These are phyloP conservation scores for Globisporangium paddicum DNA, from an alignment of 352 stramenopile species.

Conservation along the genomic window DNA sequence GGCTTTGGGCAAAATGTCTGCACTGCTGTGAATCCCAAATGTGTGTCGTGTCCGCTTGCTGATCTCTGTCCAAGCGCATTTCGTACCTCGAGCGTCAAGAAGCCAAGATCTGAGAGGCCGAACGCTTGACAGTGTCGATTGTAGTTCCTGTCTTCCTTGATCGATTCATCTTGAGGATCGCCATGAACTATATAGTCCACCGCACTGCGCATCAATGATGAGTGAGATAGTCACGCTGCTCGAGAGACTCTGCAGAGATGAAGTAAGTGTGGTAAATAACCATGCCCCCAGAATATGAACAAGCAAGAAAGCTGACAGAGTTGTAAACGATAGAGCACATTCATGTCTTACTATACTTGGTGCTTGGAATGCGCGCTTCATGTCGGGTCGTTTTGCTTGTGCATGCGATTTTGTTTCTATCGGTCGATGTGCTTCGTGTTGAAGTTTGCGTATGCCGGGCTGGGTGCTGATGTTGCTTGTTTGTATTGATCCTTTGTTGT, in stretches of 20 bases:
- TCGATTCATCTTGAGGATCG: too few relatives aligned
- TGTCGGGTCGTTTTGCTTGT: not conserved
- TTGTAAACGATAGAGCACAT: not conserved
- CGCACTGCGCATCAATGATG: too few relatives aligned
- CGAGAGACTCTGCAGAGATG: too few relatives aligned
- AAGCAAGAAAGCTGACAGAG: not conserved
- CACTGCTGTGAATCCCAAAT: constrained; percentile 47
- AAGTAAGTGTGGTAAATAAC: not conserved
- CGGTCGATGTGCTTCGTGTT: not conserved
- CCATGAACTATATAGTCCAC: too few relatives aligned
- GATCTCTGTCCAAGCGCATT: constrained; percentile 47
- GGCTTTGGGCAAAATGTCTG: constrained; percentile 74
- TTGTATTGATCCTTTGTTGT: not conserved
- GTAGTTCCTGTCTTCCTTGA: not conserved
- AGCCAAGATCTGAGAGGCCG: constrained; percentile 15
- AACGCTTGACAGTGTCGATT: not conserved
- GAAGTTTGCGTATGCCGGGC: not conserved
- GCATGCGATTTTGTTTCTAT: not conserved
- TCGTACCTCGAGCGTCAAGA: not conserved
- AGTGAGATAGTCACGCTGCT: too few relatives aligned
- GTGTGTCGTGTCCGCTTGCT: constrained; percentile 46
- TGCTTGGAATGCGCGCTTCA: too few relatives aligned
- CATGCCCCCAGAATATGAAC: not conserved
- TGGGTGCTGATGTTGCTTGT: not conserved
- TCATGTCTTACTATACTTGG: constrained; percentile 1